Evolutionary conservation across 352 stramenopile genomes (phyloP), one percentile per base, ranked within the genome.

Genomic region (Globisporangium barbulae): DNA sequence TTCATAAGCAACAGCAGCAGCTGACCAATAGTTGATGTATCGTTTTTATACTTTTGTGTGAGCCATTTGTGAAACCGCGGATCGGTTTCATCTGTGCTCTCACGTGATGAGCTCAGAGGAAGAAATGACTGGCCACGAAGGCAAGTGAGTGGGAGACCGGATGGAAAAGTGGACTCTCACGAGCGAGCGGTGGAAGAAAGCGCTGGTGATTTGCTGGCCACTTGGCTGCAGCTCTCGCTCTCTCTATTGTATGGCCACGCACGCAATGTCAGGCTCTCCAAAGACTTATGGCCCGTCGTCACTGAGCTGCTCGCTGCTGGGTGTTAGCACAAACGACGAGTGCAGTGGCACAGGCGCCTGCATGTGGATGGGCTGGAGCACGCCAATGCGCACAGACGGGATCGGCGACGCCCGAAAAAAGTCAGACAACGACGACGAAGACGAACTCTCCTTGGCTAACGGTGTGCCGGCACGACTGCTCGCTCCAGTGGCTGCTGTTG

Each of bases 251-350:
- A 4, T 15, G 13, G 35, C 9, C 35, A 41, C 35, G 35, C 35
- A 45, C 39, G 7, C 7, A 4, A 9, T 45, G 39, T 12, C 21
- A 12, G 17, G 48, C 25, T 54, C 39, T 22, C 10, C 12, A 5
- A 4, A 13, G 21, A 17, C 22, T 37, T n/a, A 10, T 31, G n/a
- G 31, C 21, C 25, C 50, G 12, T 42, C 30, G 19, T 8, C 17
- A 13, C 48, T 30, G 15, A n/a, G 31, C 10, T 52, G 48, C 22
- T 79, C 72, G 47, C 57, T 65, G 4, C 57, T 65, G 4, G 74
- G 22, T 7, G 71, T 61, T 7, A 90, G 67, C 25, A 84, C 67
- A 37, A 88, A 85, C 6, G 79, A 89, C 8, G 79, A 79, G 21
- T 85, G 78, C 39, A 83, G 47, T 6, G 68, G 53, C 6, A 58